phyloP scores from a whole-genome alignment of 345 rosid species.

The Aquilaria malaccensis region DNA sequence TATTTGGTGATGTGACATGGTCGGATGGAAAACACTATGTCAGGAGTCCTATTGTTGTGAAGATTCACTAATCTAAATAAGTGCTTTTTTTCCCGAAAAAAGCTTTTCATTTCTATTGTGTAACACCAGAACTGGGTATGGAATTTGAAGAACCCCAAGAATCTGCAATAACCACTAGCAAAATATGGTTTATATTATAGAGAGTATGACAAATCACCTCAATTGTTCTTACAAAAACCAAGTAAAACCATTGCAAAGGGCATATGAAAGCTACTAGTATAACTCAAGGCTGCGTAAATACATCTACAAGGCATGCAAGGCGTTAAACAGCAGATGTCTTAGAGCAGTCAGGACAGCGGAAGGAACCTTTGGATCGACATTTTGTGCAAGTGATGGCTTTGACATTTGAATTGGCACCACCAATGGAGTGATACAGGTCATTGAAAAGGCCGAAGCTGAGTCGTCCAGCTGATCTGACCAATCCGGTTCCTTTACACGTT shows the following conservation, averaged over 20 bases:
- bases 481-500: constrained; percentile 70
- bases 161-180: too few species aligned
- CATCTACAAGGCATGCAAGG: neutral
- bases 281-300: neutral
- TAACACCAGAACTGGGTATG: too few species aligned
- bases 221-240: too few species aligned
- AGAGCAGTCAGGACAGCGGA: constrained; percentile 70
- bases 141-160: too few species aligned
- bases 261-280: too few species aligned
- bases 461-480: constrained; percentile 42
- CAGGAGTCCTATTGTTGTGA: constrained; percentile 32
- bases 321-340: constrained; percentile 17
- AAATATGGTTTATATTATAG: too few species aligned
- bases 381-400: constrained; percentile 37
- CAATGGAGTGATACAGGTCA: constrained; percentile 32
- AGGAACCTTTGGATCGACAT: constrained; percentile 68
- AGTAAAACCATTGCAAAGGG: too few species aligned
- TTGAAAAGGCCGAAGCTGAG: constrained; percentile 40
- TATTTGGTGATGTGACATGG: constrained; percentile 33
- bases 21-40: constrained; percentile 38
- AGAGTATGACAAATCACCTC: too few species aligned
- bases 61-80: too few species aligned
- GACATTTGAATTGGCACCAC: constrained; percentile 21
- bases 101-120: too few species aligned
- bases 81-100: too few species aligned